phyloP scores from a whole-genome alignment of 257 asterid genomes.

The Solanum corneliomulleri region DNA sequence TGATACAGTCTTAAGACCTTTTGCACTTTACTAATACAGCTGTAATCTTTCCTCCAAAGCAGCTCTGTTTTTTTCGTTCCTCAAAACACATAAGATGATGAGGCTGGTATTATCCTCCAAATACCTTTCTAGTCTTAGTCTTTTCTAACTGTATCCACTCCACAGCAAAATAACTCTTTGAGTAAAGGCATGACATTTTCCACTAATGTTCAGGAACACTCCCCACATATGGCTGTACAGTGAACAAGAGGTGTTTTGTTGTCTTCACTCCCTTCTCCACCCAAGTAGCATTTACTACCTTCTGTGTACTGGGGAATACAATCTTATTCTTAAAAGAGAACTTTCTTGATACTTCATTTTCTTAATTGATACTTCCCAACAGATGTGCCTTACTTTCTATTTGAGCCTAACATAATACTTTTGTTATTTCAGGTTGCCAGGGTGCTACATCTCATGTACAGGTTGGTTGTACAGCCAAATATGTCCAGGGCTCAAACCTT shows the following conservation, averaged over 20 bases:
- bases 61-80: background rate
- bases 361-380: background rate
- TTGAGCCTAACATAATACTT: conserved; percentile 13
- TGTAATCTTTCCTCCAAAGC: background rate
- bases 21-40: background rate
- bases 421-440: conserved; percentile 78
- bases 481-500: conserved; percentile 74
- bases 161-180: background rate
- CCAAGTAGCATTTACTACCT: background rate
- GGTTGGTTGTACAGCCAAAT: conserved; percentile 95
- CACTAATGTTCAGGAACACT: background rate
- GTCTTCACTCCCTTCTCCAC: background rate
- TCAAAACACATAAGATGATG: background rate
- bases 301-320: background rate
- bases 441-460: conserved; percentile 79
- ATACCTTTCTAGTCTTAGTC: background rate
- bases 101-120: background rate
- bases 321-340: background rate
- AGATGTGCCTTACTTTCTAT: background rate
- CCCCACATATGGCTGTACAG: background rate
- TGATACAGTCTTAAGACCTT: background rate
- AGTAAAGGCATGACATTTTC: background rate
- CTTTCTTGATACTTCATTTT: background rate
- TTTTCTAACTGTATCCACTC: background rate
- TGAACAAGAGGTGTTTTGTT: background rate